These are phyloP conservation scores for Saccharomyces hybrid DNA, from an alignment of 1,139 yeast genomes.

Conservation along the genomic window DNA sequence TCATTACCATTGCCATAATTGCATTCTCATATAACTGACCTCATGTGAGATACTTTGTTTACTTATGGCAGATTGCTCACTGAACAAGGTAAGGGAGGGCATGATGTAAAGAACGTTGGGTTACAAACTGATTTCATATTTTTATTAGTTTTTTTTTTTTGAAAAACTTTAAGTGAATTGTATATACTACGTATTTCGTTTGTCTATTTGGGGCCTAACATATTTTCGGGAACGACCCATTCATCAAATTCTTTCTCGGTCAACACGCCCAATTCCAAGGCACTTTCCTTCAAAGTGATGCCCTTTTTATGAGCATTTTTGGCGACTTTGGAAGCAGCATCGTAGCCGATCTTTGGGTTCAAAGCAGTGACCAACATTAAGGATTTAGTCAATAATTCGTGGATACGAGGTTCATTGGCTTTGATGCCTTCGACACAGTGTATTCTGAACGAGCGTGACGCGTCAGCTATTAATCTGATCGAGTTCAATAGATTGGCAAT, in stretches of 20 bases:
- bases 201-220: constrained; percentile 79
- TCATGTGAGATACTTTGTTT: not conserved
- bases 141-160: not conserved
- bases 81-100: not conserved
- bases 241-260: constrained; percentile 79
- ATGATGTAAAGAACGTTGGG: not conserved
- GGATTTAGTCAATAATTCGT: constrained; percentile 82
- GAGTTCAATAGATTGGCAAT: constrained; percentile 83
- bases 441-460: constrained; percentile 76
- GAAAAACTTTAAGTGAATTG: not conserved
- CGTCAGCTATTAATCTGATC: constrained; percentile 82
- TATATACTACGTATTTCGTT: not conserved
- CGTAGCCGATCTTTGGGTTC: constrained; percentile 98
- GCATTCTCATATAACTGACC: not conserved
- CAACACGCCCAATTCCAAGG: constrained; percentile 81
- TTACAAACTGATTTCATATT: not conserved
- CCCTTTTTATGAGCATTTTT: constrained; percentile 98
- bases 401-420: constrained; percentile 83
- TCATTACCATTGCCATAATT: not conserved
- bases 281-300: constrained; percentile 86
- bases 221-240: constrained; percentile 96
- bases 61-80: not conserved
- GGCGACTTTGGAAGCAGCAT: constrained; percentile 93
- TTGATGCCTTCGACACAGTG: constrained; percentile 91
- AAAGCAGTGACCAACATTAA: constrained; percentile 97